A percentile compares a stretch with the other conserved stretches of the same genome.
Conservation (phyloP, 495 filamentous ascomycete species). For the Penicillium canescens region DNA sequence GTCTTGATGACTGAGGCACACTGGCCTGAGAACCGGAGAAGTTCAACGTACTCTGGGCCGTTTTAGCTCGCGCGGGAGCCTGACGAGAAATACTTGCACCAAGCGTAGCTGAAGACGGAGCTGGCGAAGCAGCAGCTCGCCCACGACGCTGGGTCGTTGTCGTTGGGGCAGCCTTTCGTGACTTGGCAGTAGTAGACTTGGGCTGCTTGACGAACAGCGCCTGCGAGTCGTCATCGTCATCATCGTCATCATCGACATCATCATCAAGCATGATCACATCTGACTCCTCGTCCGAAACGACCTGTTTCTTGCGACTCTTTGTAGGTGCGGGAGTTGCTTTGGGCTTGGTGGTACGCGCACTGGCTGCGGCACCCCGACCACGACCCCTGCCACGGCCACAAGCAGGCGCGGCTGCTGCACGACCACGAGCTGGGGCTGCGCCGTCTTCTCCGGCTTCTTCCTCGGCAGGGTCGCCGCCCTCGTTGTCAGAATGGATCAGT, state of each 20-base stretch:
- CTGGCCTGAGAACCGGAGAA: constrained; percentile 63
- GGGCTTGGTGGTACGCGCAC: constrained; percentile 37
- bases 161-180: constrained; percentile 31
- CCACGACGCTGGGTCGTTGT: constrained; percentile 27
- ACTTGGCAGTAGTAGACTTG: constrained; percentile 32
- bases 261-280: constrained; percentile 66
- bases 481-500: constrained; percentile 57
- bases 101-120: constrained; percentile 47
- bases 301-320: constrained; percentile 42
- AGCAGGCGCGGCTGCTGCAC: constrained; percentile 30
- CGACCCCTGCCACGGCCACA: constrained; percentile 54
- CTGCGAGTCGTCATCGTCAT: constrained; percentile 47
- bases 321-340: constrained; percentile 39
- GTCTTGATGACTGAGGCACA: constrained; percentile 40
- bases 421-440: constrained; percentile 24
- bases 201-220: constrained; percentile 56
- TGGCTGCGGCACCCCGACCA: constrained; percentile 44
- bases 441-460: constrained; percentile 49
- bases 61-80: constrained; percentile 27
- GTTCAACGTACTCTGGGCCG: constrained; percentile 68
- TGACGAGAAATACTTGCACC: constrained; percentile 37
- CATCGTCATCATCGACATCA: constrained; percentile 56
- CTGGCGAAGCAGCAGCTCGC: constrained; percentile 40
- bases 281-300: constrained; percentile 58
- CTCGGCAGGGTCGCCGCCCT: constrained; percentile 45